Percentiles rank a stretch among this genome's conserved stretches.
phyloP scores from a whole-genome alignment of 306 rosid genomes.

The Trichosanthes cucumerina region DNA sequence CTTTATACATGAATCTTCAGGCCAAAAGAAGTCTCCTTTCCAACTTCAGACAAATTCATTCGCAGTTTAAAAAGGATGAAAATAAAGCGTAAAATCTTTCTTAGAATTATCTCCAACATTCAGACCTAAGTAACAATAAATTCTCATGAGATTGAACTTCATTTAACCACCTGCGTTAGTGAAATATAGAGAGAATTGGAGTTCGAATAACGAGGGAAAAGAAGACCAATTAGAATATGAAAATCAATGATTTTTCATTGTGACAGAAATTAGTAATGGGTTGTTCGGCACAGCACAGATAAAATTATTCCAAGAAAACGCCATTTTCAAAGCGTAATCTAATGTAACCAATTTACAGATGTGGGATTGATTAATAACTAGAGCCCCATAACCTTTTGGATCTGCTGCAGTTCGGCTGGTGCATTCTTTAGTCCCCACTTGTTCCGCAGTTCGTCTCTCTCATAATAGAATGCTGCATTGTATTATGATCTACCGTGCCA shows the following conservation, averaged over 20 bases:
- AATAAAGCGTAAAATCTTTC: background rate
- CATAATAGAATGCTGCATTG: background rate
- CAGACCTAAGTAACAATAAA: too few relatives aligned
- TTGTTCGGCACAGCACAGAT: background rate
- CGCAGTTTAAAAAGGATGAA: background rate
- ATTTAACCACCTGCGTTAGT: background rate
- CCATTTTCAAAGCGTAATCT: constrained; percentile 1
- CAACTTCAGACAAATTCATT: background rate
- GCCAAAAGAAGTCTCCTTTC: background rate
- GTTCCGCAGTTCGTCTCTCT: background rate
- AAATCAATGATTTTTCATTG: background rate
- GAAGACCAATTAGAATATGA: background rate
- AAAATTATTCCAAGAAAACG: background rate
- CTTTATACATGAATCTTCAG: background rate
- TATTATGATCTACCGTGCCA: background rate
- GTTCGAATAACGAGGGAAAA: background rate
- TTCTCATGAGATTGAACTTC: background rate
- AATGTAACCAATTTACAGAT: background rate
- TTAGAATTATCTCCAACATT: too few relatives aligned
- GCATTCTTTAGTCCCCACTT: background rate
- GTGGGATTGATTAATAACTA: background rate
- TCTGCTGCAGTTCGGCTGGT: background rate
- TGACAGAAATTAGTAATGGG: background rate
- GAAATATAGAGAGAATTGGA: background rate
- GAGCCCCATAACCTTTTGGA: background rate